Base-by-base conservation (phyloP, 495 filamentous ascomycete genomes). In the Astrocystis sublimbata region DNA sequence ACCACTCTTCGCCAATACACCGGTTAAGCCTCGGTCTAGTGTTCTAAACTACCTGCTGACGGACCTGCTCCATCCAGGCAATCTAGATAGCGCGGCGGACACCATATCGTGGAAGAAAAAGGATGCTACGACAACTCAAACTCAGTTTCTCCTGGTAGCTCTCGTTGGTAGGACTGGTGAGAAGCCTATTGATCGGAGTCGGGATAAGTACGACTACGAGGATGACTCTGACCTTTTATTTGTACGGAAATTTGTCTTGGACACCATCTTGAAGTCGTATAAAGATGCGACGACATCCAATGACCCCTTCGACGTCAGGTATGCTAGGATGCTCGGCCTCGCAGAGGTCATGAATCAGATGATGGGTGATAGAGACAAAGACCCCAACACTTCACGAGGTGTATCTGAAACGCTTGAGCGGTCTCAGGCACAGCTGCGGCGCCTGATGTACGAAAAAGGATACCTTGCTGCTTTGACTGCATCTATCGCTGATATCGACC, bases 361-460 rank as follows among this genome's bases (percentile, higher is more conserved):
- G 86, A 86, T 97, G 58, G 87, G 86, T 56, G 91, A 89, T 2
- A 88, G 88, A 71, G 87, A 92, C 10, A 88, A 86, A 61, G 74
- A 77, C 1, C 45, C 70, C 72, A 73, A 65, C 68, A 68, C 63
- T 15, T 61, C 68, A 42, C 61, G 70, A 50, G 42, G 43, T 69
- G 23, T 31, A 40, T 54, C 66, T 30, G 66, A 70, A 15, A 36
- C 71, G 13, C 52, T 78, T 36, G 75, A 71, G 19, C 64, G 78
- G 9, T 83, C 87, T 4, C 85, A 90, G 40, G 85, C 87, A 67
- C 90, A 93, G 64, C 83, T 99, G 61, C 90, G 89, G 17, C 92
- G 89, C 67, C 85, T 97, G 40, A 99, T 99, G 94, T 97, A 96
- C 65, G 96, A 98, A 75, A 98, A 97, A 71, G 91, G 93, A 56